phyloP scores from a whole-genome alignment of 208 protist genomes.

The Leishmania tarentolae region DNA sequence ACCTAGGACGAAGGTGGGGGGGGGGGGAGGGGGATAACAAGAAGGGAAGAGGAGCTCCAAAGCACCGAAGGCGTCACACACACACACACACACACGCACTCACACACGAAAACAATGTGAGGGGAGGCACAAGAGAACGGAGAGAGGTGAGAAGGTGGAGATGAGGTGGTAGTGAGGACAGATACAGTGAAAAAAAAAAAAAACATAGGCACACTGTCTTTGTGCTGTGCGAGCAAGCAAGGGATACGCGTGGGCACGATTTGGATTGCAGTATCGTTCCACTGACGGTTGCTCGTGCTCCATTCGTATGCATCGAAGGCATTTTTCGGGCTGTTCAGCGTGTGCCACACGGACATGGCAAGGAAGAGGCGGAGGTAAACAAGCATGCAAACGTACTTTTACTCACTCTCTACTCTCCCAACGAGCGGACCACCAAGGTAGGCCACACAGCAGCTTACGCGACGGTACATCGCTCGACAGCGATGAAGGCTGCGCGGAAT shows the following conservation, averaged over 20 bases:
- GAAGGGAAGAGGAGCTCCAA: not conserved
- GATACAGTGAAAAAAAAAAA: no score
- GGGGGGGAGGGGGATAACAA: not conserved
- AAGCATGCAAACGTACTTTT: not conserved
- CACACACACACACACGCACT: not conserved
- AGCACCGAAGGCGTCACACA: not conserved
- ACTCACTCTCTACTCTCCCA: not conserved
- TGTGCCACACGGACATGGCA: not conserved
- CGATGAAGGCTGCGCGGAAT: not conserved
- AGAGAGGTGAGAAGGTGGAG: not conserved
- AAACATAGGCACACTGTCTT: not conserved
- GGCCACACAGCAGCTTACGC: not conserved
- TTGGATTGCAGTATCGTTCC: not conserved
- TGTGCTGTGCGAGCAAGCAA: not conserved
- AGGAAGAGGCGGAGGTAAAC: not conserved
- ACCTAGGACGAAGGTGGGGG: not conserved
- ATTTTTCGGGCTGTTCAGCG: not conserved
- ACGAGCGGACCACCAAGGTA: not conserved
- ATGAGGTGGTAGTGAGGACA: no score
- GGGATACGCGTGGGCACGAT: not conserved
- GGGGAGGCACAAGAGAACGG: not conserved
- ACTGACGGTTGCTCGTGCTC: not conserved
- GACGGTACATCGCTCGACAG: not conserved
- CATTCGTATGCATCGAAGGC: not conserved
- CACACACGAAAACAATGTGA: not conserved